Evolutionary conservation across 352 stramenopile genomes (phyloP).

Genomic region (Phytophthora citrophthora): DNA sequence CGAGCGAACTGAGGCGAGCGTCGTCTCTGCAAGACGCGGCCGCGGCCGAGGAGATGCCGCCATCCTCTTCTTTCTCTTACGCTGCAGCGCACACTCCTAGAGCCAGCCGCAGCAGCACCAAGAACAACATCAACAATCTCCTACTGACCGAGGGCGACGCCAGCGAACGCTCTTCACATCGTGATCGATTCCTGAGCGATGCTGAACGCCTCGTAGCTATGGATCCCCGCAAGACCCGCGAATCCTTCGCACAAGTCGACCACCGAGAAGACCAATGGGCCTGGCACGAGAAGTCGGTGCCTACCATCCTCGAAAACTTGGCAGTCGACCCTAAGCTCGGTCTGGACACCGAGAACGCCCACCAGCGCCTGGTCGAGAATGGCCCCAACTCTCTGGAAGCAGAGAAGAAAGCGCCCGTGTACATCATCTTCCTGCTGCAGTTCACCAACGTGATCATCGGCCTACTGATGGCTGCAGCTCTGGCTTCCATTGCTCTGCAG

Average conservation of each 20-base stretch:
- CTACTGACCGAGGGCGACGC: constrained; percentile 31
- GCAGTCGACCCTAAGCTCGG: constrained; percentile 47
- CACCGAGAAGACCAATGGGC: constrained; percentile 46
- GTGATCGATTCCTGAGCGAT: constrained; percentile 66
- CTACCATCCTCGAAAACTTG: constrained; percentile 48
- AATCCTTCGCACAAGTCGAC: constrained; percentile 66
- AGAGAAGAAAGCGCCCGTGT: constrained; percentile 60
- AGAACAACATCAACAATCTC: constrained; percentile 24
- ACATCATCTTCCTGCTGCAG: constrained; percentile 76
- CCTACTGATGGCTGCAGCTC: constrained; percentile 59
- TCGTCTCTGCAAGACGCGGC: constrained; percentile 25
- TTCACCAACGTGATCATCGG: constrained; percentile 84
- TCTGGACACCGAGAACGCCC: constrained; percentile 39
- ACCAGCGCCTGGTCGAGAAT: constrained; percentile 44
- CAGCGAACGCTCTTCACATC: constrained; percentile 40
- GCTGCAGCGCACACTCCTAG: constrained; percentile 70
- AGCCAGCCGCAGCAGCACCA: constrained; percentile 21
- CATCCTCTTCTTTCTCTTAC: constrained; percentile 69
- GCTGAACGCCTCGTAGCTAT: constrained; percentile 55
- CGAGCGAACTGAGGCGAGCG: constrained; percentile 36
- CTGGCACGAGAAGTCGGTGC: constrained; percentile 63
- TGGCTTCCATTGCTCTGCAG: constrained; percentile 71
- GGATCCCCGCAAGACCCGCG: constrained; percentile 55
- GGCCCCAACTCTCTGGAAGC: constrained; percentile 59
- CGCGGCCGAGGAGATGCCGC: constrained; percentile 33